Evolutionary conservation across 768 basidiomycete genomes (phyloP), one percentile per base, ranked within the genome.

Genomic region (Panellus pusillus): DNA sequence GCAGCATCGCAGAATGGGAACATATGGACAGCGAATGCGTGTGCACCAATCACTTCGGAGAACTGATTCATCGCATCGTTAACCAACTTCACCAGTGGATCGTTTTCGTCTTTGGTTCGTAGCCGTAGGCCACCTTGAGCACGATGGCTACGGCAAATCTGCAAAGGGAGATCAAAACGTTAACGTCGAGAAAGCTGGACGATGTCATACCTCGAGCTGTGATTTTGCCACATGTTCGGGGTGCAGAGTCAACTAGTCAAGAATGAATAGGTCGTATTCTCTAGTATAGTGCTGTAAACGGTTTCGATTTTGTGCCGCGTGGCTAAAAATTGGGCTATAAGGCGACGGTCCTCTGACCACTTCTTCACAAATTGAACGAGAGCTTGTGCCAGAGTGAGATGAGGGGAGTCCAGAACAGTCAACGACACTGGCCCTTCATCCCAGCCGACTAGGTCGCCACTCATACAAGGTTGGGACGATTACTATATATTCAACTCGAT

Each of bases 401-500:
- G 15, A n/a, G 6, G 38, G 14, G 18, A n/a, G 6, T 15, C 38
- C 6, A 40, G 38, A 40, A 40, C 7, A 9, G 15, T 40, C 15
- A 6, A 6, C 38, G 38, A 40, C 6, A 40, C 4, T 18, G 47
- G 47, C 8, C 47, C 31, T 13, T 36, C 2, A n/a, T 48, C 31
- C 47, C 47, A 48, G 9, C 47, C 47, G 36, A 48, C 47, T 12
- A 48, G 47, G 14, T 48, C 19, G 9, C 47, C 47, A 13, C 15
- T 31, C 47, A 48, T 48, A 19, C 24, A 14, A 74, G 55, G 19
- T 65, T 61, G 0, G 72, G 73, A 15, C 72, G 68, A 57, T 74
- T 73, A 17, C 73, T 74, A 48, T 75, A 75, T 36, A 65, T 52
- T 43, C 67, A 58, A 29, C 72, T 74, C 52, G 73, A 27, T 9